A percentile compares a stretch with the other conserved stretches of the same genome.
Conservation (phyloP, 2,329 filamentous ascomycete species). For the Aspergillus piperis region DNA sequence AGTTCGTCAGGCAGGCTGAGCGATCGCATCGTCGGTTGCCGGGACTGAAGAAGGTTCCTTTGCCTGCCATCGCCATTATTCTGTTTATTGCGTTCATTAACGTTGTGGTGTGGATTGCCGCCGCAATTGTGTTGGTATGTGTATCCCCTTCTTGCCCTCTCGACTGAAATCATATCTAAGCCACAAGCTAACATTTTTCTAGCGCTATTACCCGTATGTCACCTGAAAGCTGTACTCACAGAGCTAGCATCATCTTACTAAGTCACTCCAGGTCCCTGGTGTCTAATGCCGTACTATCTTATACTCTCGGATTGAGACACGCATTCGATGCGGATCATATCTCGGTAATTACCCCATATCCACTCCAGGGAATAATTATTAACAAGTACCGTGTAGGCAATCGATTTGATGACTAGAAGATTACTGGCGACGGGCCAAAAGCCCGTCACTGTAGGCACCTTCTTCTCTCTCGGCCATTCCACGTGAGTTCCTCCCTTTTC, state of each 20-base stretch:
- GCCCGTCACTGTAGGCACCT: constrained; percentile 90
- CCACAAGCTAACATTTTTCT: constrained; percentile 15
- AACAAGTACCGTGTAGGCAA: constrained; percentile 56
- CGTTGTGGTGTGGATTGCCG: constrained; percentile 59
- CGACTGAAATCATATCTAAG: background rate
- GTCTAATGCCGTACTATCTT: constrained; percentile 79
- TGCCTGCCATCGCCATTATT: constrained; percentile 60
- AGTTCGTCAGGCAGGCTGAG: constrained; percentile 43
- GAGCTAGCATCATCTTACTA: background rate
- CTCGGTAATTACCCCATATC: constrained; percentile 46
- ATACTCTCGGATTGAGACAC: constrained; percentile 85
- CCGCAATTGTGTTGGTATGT: constrained; percentile 58
- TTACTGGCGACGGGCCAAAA: constrained; percentile 81
- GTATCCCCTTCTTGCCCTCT: background rate
- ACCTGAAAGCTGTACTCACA: background rate
- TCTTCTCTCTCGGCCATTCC: constrained; percentile 90
- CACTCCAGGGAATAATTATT: background rate
- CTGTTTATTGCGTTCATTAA: constrained; percentile 56
- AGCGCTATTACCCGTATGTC: constrained; percentile 43
- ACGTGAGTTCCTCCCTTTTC: constrained; percentile 52
- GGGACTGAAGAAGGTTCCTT: constrained; percentile 57
- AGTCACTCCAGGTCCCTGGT: constrained; percentile 59
- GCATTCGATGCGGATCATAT: constrained; percentile 98
- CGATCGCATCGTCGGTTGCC: constrained; percentile 55
- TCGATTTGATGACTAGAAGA: constrained; percentile 90